Base-by-base conservation (phyloP, 139 green algal genomes). In the Picochlorum sp. region DNA sequence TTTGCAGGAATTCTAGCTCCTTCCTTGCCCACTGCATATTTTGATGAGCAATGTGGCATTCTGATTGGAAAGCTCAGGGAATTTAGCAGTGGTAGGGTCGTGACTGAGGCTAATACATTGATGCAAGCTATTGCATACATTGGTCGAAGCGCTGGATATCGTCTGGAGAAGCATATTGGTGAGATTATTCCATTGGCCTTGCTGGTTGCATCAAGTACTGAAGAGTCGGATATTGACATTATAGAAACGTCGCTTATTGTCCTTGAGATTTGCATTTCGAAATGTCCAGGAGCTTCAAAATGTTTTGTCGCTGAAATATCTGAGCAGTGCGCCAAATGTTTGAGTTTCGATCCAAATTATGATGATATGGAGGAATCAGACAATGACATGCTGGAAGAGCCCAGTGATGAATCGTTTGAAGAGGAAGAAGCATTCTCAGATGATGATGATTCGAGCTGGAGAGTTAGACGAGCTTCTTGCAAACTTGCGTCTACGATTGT, bases 401-500 rank as follows among this genome's bases (percentile, higher is more conserved):
- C 61, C 20, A 72, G 77, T 16, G 67, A 55, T 2, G 72, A 77
- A 16, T 74, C 76, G 2, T 68, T 73, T 13, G 50, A 56, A 4
- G 67, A 68, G n/a, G 74, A 85, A 30, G 78, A 94, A n/a, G 81
- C 82, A 25, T 97, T 93, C 81, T 85, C 62, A 35, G 91, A 98
- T 62, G 91, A 98, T 47, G 91, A 98, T 52, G 91, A 98, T 59
- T 64, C 76, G 37, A 92, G 81, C 79, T 98, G 91, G 91, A 98
- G 97, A 69, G 91, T 97, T 55, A 55, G 89, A 16, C 73, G 86
- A 28, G 80, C 81, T 41, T 80, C 86, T 5, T 73, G 74, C 51
- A 92, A 85, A 73, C 59, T 72, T 14, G 36, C 93, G 10, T 61
- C 75, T 0, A 77, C 85, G 4, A 39, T 91, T 39, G 62, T 90